These are phyloP conservation scores for Moesziomyces sp. DNA, from an alignment of 1,284 basidiomycete species.

Conservation along the genomic window DNA sequence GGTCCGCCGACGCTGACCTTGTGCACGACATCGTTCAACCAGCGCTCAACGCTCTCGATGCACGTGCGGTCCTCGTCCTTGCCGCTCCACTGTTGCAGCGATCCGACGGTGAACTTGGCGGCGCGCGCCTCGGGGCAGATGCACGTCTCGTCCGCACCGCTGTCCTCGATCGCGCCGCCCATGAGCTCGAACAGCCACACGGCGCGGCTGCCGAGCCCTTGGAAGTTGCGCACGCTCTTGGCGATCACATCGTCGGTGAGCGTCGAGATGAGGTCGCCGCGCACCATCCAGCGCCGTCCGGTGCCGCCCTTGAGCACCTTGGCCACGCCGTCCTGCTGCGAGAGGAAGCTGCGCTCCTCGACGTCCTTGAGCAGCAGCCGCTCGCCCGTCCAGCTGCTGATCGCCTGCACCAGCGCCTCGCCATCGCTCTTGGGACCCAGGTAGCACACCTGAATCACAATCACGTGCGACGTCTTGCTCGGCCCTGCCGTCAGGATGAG, in stretches of 20 bases:
- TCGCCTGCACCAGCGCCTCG: constrained; percentile 80
- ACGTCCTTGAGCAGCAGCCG: constrained; percentile 84
- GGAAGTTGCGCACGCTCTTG: constrained; percentile 81
- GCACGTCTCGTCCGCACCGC: constrained; percentile 72
- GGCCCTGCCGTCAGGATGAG: constrained; percentile 86
- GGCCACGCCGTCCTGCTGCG: constrained; percentile 88
- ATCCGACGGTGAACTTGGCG: constrained; percentile 84
- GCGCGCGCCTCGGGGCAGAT: constrained; percentile 80
- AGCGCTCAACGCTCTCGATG: constrained; percentile 79
- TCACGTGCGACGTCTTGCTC: constrained; percentile 69
- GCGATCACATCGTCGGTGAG: constrained; percentile 86
- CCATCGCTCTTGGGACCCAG: constrained; percentile 78
- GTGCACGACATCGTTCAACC: constrained; percentile 48
- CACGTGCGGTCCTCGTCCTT: constrained; percentile 81
- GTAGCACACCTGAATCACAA: constrained; percentile 90
- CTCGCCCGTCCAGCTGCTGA: constrained; percentile 82
- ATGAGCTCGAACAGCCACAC: constrained; percentile 73
- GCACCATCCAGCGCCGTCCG: constrained; percentile 63
- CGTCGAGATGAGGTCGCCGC: constrained; percentile 73
- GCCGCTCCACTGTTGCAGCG: constrained; percentile 91
- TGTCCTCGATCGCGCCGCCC: constrained; percentile 81
- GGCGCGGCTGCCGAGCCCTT: constrained; percentile 74
- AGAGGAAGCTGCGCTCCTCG: constrained; percentile 83
- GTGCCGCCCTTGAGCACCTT: constrained; percentile 85
- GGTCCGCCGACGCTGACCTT: constrained; percentile 54